Evolutionary conservation across 1,284 basidiomycete species (phyloP), one percentile per base, ranked within the genome.

Genomic region (Tilletia horrida): DNA sequence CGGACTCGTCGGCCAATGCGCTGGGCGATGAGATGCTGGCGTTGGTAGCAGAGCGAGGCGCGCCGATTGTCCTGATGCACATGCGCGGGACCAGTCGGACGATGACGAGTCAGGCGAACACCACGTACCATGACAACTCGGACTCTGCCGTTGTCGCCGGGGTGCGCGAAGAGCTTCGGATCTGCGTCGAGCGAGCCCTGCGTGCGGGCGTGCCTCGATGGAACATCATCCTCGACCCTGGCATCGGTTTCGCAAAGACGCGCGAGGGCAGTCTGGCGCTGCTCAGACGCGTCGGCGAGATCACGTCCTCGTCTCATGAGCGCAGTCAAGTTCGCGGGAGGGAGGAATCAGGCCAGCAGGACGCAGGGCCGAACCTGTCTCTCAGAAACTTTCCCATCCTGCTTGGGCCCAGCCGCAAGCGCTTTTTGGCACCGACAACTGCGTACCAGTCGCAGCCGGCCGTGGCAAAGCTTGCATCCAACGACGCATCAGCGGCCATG

Each of bases 181-280:
- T 82, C 42, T 89, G 88, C 72, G 87, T 96, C 0, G 84, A 88
- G 3, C 76, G 80, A 1, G 89, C 93, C 14, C 85, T 95, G n/a
- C 85, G 85, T 16, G 89, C 89, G 0, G 92, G 93, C 8, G 84
- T 98, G 3, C 86, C 91, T 65, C 83, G 92, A 40, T 99, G 95
- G 95, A 87, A 92, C 73, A 88, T 97, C 67, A 86, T 97, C 64
- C 85, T 91, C 14, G 96, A 97, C 83, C 93, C 95, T 0, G 95
- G 96, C 0, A 85, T 98, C 63, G 95, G 96, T 6, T 99, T 97
- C 81, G 95, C 94, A 79, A 98, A 98, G 83, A 87, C 88, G 0
- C 82, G 89, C 1, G 85, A 88, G 23, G 91, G 87, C 2, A 95
- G 96, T 82, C 74, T 95, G 27, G 84, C 85, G 67, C 78, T 96